phyloP scores from a whole-genome alignment of 2,329 filamentous ascomycete genomes.

The Mycocentrospora acerina region DNA sequence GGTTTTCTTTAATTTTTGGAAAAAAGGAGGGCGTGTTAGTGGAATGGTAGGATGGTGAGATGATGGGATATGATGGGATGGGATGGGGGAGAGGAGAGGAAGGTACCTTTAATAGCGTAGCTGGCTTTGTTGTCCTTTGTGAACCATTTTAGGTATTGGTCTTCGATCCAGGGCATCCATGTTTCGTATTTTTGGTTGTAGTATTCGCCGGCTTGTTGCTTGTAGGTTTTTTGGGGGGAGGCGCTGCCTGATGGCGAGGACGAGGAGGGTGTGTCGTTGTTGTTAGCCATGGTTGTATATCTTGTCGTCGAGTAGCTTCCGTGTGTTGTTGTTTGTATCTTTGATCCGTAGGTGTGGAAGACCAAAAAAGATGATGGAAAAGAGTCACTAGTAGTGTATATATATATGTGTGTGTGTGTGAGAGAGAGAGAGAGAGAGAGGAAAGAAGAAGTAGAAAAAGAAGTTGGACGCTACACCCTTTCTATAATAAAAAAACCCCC shows the following conservation, averaged over 20 bases:
- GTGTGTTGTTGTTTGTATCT: too few relatives aligned
- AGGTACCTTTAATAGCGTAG: conserved; percentile 67
- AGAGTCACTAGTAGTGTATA: too few relatives aligned
- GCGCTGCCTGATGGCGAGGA: too few relatives aligned
- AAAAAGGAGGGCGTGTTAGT: conserved; percentile 2
- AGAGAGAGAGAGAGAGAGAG: too few relatives aligned
- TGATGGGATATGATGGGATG: background rate
- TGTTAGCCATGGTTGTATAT: conserved; percentile 4
- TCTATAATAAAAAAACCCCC: too few relatives aligned
- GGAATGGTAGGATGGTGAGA: background rate
- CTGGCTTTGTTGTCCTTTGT: conserved; percentile 76
- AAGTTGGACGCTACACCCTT: too few relatives aligned
- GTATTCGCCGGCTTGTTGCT: conserved; percentile 45
- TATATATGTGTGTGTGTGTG: too few relatives aligned
- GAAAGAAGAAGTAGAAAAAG: too few relatives aligned
- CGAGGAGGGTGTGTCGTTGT: conserved; percentile 2
- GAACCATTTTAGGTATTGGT: conserved; percentile 70
- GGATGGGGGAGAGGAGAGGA: conserved; percentile 1
- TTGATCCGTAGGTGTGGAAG: too few relatives aligned
- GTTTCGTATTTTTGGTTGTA: conserved; percentile 73
- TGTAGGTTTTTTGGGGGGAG: conserved; percentile 28
- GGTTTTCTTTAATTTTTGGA: too few relatives aligned
- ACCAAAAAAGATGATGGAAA: too few relatives aligned
- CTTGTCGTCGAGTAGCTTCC: too few relatives aligned
- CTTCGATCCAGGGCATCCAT: conserved; percentile 78